Percentiles rank a stretch among this genome's conserved stretches.
phyloP scores from a whole-genome alignment of 1,284 basidiomycete species.

The Paramarasmius palmivorus region DNA sequence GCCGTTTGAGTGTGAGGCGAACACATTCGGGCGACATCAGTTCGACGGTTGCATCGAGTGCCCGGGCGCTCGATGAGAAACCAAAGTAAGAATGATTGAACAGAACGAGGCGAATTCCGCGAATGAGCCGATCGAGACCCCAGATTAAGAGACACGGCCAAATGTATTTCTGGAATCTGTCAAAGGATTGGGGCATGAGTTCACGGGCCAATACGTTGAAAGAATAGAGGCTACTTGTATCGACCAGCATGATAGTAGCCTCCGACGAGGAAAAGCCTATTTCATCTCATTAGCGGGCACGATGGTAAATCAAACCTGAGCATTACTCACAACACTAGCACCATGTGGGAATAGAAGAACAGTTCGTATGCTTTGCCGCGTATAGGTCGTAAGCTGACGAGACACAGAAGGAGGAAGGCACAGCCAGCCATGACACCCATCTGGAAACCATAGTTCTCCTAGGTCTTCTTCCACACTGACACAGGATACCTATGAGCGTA shows the following conservation, averaged over 20 bases:
- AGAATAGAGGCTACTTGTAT: conserved; percentile 16
- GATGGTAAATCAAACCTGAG: not conserved
- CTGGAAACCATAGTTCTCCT: conserved; percentile 34
- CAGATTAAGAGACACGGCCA: conserved; percentile 66
- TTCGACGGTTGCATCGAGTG: conserved; percentile 42
- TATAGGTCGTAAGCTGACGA: conserved; percentile 45
- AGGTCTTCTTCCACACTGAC: conserved; percentile 14
- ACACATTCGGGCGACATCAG: conserved; percentile 51
- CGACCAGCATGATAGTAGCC: conserved; percentile 41
- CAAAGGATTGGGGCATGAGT: not conserved
- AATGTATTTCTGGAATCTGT: conserved; percentile 30
- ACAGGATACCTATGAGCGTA: too few relatives aligned
- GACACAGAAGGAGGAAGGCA: conserved; percentile 36
- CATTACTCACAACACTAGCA: conserved; percentile 38
- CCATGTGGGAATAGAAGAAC: conserved; percentile 45
- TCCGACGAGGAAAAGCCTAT: conserved; percentile 40
- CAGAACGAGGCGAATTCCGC: conserved; percentile 47
- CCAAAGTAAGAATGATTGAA: conserved; percentile 51
- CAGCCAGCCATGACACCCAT: conserved; percentile 38
- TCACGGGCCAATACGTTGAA: not conserved
- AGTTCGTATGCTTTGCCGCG: conserved; percentile 46
- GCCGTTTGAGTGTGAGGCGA: conserved; percentile 46
- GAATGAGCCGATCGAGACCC: conserved; percentile 62
- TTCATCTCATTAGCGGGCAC: conserved; percentile 12
- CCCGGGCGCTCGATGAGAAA: conserved; percentile 22